Evolutionary conservation across 2,329 filamentous ascomycete genomes (phyloP), one percentile per base, ranked within the genome.

Genomic region (Malbranchea zuffiana): DNA sequence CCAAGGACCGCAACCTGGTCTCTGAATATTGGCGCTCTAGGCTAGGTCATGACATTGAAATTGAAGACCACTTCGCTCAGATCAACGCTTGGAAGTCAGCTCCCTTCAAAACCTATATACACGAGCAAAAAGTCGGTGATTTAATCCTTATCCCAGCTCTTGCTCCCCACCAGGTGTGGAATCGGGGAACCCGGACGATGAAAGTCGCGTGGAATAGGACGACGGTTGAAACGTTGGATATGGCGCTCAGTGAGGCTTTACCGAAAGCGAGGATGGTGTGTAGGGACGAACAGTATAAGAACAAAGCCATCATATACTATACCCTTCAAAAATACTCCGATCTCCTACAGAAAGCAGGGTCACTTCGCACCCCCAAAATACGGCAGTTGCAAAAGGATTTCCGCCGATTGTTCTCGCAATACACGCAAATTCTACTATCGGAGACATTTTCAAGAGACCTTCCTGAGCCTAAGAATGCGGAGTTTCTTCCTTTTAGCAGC

Each of bases 171-270:
- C 90, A 98, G 56, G 90, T 98, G 6, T 98, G 90, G 90, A 98
- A 98, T 54, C 76, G 88, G 32, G 90, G 90, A 13, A 95, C 88
- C 2, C 72, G 87, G 29, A 98, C 90, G 0, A 85, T 96, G 74
- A 98, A 98, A 56, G 86, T 93, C 5, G 90, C 90, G 0, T 98
- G 90, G 90, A 98, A 98, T 56, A 75, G 90, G 17, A 95, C 85
- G 0, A 95, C 87, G 0, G 81, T 82, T 2, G 86, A 96, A 52
- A 96, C 90, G 0, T 69, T 98, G 3, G 81, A 88, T 46, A 67
- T 92, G 56, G 90, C 88, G 1, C 59, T 96, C 13, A 72, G 78
- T 41, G 90, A 96, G 62, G 86, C 88, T 1, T 68, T 98, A 2
- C 86, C 87, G 0, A 85, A 86, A 49, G 84, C 87, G 6, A 75